These are phyloP conservation scores for Populus euphratica DNA, from an alignment of 345 rosid genomes.

Conservation along the genomic window DNA sequence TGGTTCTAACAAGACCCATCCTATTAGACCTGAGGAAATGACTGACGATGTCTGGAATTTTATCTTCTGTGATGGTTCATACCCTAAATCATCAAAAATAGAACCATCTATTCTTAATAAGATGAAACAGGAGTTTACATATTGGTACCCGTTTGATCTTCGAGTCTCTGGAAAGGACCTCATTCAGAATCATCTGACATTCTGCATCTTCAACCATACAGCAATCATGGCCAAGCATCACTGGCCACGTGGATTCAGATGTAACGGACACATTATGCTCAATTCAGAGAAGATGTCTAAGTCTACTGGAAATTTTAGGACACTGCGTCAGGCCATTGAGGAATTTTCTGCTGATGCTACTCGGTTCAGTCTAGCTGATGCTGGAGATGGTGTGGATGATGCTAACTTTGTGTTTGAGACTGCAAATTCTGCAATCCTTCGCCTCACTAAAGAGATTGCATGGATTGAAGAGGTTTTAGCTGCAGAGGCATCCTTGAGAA, in stretches of 20 bases:
- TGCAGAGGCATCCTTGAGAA: slow-evolving; percentile 66
- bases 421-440: slow-evolving; percentile 82
- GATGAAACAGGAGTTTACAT: slow-evolving; percentile 95
- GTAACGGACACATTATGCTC: slow-evolving; percentile 93
- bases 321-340: slow-evolving; percentile 71
- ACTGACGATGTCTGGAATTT: slow-evolving; percentile 92
- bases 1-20: slow-evolving; percentile 41
- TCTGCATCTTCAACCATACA: slow-evolving; percentile 77
- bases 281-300: slow-evolving; percentile 96
- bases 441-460: slow-evolving; percentile 79
- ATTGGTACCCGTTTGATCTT: slow-evolving; percentile 96
- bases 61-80: slow-evolving; percentile 66
- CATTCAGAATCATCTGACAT: slow-evolving; percentile 91
- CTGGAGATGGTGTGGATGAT: slow-evolving; percentile 97
- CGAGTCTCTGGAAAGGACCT: slow-evolving; percentile 97
- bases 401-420: slow-evolving; percentile 93
- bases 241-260: slow-evolving; percentile 95
- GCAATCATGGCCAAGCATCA: slow-evolving; percentile 69
- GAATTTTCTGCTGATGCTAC: slow-evolving; percentile 93
- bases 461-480: slow-evolving; percentile 87
- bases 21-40: slow-evolving; percentile 64
- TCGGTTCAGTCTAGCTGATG: slow-evolving; percentile 84
- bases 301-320: slow-evolving; percentile 94
- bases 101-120: slow-evolving; percentile 51
- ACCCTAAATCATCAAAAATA: slow-evolving; percentile 61